Evolutionary conservation across 108 stramenopile genomes (phyloP), one percentile per base, ranked within the genome.

Genomic region (Pseudonitzschia delicatissima): DNA sequence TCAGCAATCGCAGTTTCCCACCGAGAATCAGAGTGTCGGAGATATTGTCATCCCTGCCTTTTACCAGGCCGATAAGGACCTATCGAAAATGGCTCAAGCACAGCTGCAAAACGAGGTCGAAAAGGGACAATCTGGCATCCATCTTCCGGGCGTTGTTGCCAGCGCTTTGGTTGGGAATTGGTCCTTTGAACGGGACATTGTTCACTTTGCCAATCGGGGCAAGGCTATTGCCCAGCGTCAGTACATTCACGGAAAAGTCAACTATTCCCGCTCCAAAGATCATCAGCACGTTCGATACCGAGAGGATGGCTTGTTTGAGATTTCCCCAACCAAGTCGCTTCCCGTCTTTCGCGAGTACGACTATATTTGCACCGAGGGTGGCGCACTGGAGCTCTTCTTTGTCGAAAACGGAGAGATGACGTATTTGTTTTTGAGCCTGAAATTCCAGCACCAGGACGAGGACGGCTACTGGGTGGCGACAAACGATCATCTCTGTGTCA

Each of bases 331-430:
- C 21, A 81, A 87, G 62, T 72, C 71, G 20, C 66, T 87, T 55
- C 78, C 77, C 5, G 86, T 84, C 1, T 87, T 82, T 73, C 83
- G 86, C 35, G 83, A 87, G 59, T 87, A 87, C 37, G 81, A 87
- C 15, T 87, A 87, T 29, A 40, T 67, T 20, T 49, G 53, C 17
- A 15, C 48, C 2, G 25, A 68, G 69, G 51, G 51, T 17, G 73
- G 74, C 40, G 68, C 57, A 5, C 62, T 87, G 49, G 86, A 84
- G 36, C 72, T 87, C 13, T 87, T 80, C 50, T 87, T 87, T 73
- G 83, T 87, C 2, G 86, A 87, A 57, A 64, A 65, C 11, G 86
- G 86, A 21, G 47, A 73, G 68, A 79, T 83, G 25, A 71, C 86
- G 3, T 68, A 84, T 64, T 55, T 84, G 51, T 87, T 87, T 45